Evolutionary conservation across 352 stramenopile genomes (phyloP), one percentile per base, ranked within the genome.

Genomic region (Phytophthora tubulina): DNA sequence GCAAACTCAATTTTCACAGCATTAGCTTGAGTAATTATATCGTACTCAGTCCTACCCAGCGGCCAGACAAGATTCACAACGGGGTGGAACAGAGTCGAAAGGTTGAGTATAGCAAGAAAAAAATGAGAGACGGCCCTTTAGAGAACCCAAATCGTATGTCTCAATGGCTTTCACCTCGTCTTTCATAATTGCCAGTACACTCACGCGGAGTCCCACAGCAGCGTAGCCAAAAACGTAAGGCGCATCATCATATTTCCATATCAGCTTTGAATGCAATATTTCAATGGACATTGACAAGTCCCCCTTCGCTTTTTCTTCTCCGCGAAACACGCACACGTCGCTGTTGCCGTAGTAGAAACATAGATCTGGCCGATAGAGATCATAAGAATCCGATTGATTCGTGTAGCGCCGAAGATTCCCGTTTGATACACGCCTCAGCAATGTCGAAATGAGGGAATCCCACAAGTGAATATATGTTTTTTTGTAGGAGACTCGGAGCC

Each of bases 71-170:
- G 44, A 44, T 51, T 27, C 21, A 63, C 33, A 63, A 57, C 32
- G 33, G 52, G 62, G 50, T 8, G 52, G 21, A 73, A 73, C 5
- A 79, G 67, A 67, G 61, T 70, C 33, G 57, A 75, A 45, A 79
- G 62, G 38, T 75, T 79, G 42, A 79, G 54, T 45, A 79, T 60
- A 3, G 66, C 67, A 36, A 72, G 56, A 27, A 72, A 64, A 79
- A 42, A 76, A 71, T 21, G 61, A 70, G 60, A 76, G 44, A n/a
- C 67, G 46, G 21, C 53, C 36, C 6, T 56, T 32, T 30, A 76
- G 62, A 42, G 59, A 15, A 44, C 46, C 55, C 51, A 75, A 73
- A 65, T 73, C 15, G 36, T 73, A 76, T 33, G 55, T 63, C 32
- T 73, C 45, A 30, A 79, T 70, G 14, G 9, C 66, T 70, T 78